phyloP scores from a whole-genome alignment of 148 eudicot genomes.

The Heliamphora exappendiculata region DNA sequence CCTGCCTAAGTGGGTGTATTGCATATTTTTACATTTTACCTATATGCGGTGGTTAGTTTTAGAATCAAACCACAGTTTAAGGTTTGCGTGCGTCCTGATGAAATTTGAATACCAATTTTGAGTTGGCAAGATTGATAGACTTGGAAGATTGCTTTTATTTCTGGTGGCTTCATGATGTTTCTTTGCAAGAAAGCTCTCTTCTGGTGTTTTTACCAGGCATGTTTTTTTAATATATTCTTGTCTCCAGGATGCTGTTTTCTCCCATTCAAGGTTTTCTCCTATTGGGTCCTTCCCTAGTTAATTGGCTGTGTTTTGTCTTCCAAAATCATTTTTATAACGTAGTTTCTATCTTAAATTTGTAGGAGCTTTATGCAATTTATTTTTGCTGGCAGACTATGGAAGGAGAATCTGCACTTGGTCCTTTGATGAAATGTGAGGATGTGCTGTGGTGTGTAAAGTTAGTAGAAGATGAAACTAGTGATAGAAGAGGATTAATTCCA shows the following conservation, averaged over 20 bases:
- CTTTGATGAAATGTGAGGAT: background rate
- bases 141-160: background rate
- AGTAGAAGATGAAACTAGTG: background rate
- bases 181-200: background rate
- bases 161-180: background rate
- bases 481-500: background rate
- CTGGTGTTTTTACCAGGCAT: background rate
- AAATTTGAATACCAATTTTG: background rate
- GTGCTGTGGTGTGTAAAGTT: constrained; percentile 9
- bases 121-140: background rate
- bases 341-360: background rate
- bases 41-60: background rate
- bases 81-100: background rate
- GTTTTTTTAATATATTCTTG: background rate
- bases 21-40: background rate
- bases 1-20: background rate
- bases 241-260: background rate
- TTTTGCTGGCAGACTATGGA: background rate
- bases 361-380: constrained; percentile 2
- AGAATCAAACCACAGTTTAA: background rate
- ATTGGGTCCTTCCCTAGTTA: background rate
- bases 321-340: background rate
- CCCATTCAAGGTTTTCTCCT: background rate
- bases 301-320: background rate
- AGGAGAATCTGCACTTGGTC: constrained; percentile 2